These are phyloP conservation scores for Erysimum pusillum DNA, from an alignment of 441 rosid genomes.

Conservation along the genomic window DNA sequence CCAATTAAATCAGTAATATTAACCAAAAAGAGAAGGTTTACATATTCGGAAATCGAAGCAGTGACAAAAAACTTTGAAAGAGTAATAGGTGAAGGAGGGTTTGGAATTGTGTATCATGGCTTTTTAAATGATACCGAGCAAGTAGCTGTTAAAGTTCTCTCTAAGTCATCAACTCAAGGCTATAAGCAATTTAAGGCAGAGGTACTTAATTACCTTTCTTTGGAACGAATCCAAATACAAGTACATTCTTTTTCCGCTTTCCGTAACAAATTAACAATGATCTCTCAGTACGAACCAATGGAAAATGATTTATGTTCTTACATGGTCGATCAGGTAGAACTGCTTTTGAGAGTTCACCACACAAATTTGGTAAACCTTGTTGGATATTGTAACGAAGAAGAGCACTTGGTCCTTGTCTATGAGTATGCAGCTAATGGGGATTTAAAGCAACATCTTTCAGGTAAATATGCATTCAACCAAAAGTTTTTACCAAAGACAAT, in stretches of 20 bases:
- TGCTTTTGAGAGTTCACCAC: constrained; percentile 66
- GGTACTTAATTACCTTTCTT: neutral
- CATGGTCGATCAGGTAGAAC: constrained; percentile 31
- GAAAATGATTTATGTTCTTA: neutral
- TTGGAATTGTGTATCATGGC: neutral
- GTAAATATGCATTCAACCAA: constrained; percentile 38
- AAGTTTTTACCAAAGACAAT: neutral
- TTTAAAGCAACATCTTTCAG: constrained; percentile 50
- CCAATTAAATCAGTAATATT: neutral
- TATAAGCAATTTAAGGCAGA: constrained; percentile 22
- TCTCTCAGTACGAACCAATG: neutral
- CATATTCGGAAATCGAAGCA: neutral
- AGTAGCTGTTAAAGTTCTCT: constrained; percentile 15
- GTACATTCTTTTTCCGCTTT: neutral
- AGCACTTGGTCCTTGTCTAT: constrained; percentile 53
- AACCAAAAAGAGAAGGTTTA: neutral
- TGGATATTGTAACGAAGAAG: constrained; percentile 65
- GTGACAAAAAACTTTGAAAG: constrained; percentile 4
- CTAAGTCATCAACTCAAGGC: neutral
- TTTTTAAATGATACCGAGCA: neutral
- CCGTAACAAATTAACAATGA: neutral
- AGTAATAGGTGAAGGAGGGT: constrained; percentile 2
- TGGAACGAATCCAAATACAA: neutral
- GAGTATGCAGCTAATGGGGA: constrained; percentile 64
- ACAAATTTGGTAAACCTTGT: constrained; percentile 56